phyloP scores from a whole-genome alignment of 1,139 yeast species.

The Yamadazyma triangularis region DNA sequence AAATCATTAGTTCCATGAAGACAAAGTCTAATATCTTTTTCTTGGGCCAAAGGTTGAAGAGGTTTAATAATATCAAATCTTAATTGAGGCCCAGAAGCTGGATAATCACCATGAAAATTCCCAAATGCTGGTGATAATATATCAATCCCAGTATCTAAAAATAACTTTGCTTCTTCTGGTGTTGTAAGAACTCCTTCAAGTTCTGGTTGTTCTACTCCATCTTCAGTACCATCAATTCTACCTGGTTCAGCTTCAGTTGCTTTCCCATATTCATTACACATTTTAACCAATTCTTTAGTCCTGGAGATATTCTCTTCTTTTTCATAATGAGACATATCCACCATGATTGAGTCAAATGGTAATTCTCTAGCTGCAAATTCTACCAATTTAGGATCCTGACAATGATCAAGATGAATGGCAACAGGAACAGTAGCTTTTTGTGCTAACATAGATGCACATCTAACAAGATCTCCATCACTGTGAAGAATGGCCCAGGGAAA shows the following conservation, averaged over 20 bases:
- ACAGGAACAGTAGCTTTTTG: conserved; percentile 8
- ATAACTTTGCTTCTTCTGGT: conserved; percentile 9
- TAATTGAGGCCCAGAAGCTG: conserved; percentile 7
- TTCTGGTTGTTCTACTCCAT: conserved; percentile 9
- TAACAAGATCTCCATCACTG: conserved; percentile 8
- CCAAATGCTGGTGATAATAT: conserved; percentile 10
- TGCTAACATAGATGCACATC: conserved; percentile 7
- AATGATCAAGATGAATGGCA: conserved; percentile 10
- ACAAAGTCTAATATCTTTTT: conserved; percentile 7
- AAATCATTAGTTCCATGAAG: conserved; percentile 11
- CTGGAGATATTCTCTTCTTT: conserved; percentile 9
- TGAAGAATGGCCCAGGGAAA: conserved; percentile 10
- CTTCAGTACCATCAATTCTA: conserved; percentile 11
- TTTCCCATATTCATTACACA: conserved; percentile 8
- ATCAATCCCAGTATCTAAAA: conserved; percentile 10
- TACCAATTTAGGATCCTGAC: conserved; percentile 10
- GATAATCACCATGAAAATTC: conserved; percentile 10
- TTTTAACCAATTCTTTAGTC: conserved; percentile 7
- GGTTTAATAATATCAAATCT: conserved; percentile 8
- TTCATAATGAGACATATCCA: conserved; percentile 10
- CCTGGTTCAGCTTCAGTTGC: conserved; percentile 12
- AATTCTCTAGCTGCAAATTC: conserved; percentile 9
- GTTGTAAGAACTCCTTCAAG: conserved; percentile 10
- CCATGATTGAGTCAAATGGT: conserved; percentile 11
- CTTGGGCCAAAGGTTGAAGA: conserved; percentile 4